Evolutionary conservation across 1,139 yeast genomes (phyloP).

Genomic region (Candida labiduridarum): DNA sequence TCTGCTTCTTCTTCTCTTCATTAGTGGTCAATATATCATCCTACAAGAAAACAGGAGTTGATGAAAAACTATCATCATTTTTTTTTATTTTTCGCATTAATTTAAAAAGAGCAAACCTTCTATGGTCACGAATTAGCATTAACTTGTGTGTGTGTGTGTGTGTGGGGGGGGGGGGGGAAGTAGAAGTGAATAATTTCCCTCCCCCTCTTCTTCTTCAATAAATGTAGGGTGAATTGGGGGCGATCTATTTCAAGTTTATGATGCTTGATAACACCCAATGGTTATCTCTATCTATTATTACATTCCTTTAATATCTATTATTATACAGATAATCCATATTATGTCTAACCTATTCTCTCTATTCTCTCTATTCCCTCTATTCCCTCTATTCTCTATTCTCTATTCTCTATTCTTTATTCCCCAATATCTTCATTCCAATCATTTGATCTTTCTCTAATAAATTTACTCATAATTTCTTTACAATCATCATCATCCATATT

Average conservation of each 20-base stretch:
- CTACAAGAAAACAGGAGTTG: background rate
- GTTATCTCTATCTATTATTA: background rate
- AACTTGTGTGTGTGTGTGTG: background rate
- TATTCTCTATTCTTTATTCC: slow-evolving; percentile 33
- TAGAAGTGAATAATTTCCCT: too few species aligned
- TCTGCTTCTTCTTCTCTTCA: slow-evolving; percentile 16
- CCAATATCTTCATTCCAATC: slow-evolving; percentile 95
- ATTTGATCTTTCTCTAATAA: slow-evolving; percentile 74
- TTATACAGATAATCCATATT: too few species aligned
- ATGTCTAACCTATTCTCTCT: too few species aligned
- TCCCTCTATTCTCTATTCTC: too few species aligned
- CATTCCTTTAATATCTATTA: too few species aligned
- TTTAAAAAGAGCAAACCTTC: too few species aligned
- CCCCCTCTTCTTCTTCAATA: too few species aligned
- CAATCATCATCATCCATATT: slow-evolving; percentile 70
- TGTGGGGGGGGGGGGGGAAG: too few species aligned
- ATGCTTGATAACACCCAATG: background rate
- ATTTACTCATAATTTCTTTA: slow-evolving; percentile 70
- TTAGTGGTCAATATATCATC: background rate
- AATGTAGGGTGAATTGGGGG: too few species aligned
- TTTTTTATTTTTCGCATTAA: background rate
- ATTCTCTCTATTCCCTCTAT: too few species aligned
- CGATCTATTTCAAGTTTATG: too few species aligned
- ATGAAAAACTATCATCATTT: background rate
- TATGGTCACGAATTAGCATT: too few species aligned